These are phyloP conservation scores for Ricinus communis DNA, from an alignment of 345 rosid species.

Conservation along the genomic window DNA sequence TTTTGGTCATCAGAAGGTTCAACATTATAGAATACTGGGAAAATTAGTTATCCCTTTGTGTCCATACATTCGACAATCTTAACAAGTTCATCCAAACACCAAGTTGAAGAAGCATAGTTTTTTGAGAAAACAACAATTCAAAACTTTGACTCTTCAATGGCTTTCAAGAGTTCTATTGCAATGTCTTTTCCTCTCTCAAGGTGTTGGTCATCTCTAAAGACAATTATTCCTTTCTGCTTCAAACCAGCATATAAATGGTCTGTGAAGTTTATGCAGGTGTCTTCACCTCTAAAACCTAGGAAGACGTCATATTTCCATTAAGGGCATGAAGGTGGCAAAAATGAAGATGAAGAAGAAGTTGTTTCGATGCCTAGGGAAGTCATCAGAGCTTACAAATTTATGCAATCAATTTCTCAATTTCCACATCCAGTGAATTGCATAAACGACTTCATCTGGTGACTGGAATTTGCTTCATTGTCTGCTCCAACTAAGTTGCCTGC, in stretches of 20 bases:
- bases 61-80: neutral
- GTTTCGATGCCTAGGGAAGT: neutral
- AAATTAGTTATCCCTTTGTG: neutral
- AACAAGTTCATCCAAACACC: neutral
- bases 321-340: neutral
- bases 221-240: neutral
- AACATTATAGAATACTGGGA: slow-evolving; percentile 15
- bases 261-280: neutral
- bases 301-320: neutral
- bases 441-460: neutral
- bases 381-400: neutral
- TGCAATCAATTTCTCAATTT: neutral
- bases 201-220: neutral
- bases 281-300: neutral
- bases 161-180: neutral
- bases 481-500: neutral
- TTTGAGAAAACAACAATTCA: neutral
- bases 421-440: neutral
- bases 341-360: neutral
- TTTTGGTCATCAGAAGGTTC: slow-evolving; percentile 11
- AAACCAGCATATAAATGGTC: neutral
- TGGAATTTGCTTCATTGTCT: neutral
- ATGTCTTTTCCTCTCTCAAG: neutral
- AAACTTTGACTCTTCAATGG: neutral
- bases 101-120: neutral